Base-by-base conservation (phyloP, 2,329 filamentous ascomycete species). In the Calcarisporium arbuscula region DNA sequence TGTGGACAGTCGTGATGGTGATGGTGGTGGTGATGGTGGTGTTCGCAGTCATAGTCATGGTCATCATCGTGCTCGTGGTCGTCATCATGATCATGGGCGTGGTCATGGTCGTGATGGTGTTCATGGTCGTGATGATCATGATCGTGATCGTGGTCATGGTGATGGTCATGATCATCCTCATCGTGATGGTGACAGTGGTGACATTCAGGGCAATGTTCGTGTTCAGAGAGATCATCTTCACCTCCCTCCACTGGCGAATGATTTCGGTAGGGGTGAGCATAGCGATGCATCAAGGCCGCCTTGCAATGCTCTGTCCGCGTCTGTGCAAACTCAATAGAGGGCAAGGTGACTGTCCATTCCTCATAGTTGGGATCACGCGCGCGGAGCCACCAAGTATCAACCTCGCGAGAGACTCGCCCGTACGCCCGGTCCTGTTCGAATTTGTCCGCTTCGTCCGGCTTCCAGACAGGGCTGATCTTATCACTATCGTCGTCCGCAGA, bases 361-460 rank as follows among this genome's bases (percentile, higher is more conserved):
- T 74, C 72, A 39, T 72, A 72, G 46, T 80, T 80, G 3, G 71
- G 70, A 40, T 80, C 73, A 26, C 75, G 67, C 27, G 72, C 72
- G 30, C 66, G 67, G 28, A 74, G 64, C 76, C 77, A 82, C 77
- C 77, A 82, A 3, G 66, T 67, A 49, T 82, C 77, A 32, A 81
- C 70, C 51, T 82, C 77, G 42, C 74, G 64, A 2, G 77, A 82
- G 1, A 81, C 76, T 23, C 73, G 67, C 2, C 74, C 74, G 43
- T 80, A 80, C 8, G 62, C 58, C 19, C 62, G 64, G 48, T 81
- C 75, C 48, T 78, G 72, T 47, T 76, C 68, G 38, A 70, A 75
- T 47, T 75, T 77, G 45, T 77, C 68, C 15, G 60, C 55, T 45
- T 73, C 63, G 23, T 77, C 66, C 5, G 65, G 59, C 30, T 68